phyloP scores from a whole-genome alignment of 805 yeast genomes.

The Kluyveromyces dobzhanskii region DNA sequence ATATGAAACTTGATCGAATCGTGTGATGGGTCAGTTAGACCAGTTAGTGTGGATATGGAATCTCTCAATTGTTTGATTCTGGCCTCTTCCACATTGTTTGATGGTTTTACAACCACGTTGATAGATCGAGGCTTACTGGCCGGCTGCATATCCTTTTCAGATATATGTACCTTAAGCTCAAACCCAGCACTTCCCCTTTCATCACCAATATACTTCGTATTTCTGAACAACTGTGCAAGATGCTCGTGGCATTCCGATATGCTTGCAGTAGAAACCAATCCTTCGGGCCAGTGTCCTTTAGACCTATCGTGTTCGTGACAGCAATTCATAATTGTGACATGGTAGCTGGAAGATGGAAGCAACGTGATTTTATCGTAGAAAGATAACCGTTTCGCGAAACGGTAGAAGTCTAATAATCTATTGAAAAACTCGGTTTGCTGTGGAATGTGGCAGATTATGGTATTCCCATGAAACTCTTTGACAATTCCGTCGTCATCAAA shows the following conservation, averaged over 20 bases:
- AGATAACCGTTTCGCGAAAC: constrained; percentile 1
- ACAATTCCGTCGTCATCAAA: constrained; percentile 4
- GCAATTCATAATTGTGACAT: constrained; percentile 4
- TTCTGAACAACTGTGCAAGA: background rate
- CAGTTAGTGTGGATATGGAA: background rate
- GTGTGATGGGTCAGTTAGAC: constrained; percentile 2
- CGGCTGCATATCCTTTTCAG: background rate
- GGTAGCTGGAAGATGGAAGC: constrained; percentile 4
- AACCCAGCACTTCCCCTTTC: too few relatives aligned
- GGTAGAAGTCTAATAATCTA: constrained; percentile 1
- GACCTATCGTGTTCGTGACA: constrained; percentile 3
- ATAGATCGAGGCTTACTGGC: background rate
- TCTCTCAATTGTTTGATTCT: background rate
- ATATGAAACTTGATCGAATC: constrained; percentile 1
- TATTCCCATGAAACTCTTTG: constrained; percentile 3
- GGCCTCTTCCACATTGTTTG: background rate
- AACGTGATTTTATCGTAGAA: constrained; percentile 2
- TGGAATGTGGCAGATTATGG: constrained; percentile 1
- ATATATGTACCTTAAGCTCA: background rate
- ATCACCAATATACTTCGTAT: background rate
- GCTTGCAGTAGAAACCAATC: background rate
- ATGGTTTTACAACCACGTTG: constrained; percentile 1
- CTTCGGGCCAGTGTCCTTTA: constrained; percentile 1
- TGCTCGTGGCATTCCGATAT: background rate
- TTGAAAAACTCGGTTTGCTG: constrained; percentile 2